phyloP scores from a whole-genome alignment of 139 green algal genomes.

The Micromonas pusilla region DNA sequence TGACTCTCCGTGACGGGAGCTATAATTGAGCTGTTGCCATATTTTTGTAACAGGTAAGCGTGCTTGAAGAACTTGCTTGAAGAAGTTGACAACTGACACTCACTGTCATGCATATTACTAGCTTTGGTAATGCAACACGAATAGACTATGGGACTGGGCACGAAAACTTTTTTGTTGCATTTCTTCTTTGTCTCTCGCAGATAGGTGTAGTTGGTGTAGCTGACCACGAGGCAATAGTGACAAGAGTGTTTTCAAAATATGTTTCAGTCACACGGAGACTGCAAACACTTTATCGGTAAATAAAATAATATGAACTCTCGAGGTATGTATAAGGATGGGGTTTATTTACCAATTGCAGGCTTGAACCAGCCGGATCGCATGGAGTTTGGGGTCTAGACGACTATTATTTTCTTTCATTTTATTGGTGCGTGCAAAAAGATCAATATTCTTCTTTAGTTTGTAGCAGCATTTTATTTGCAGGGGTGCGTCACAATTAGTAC shows the following conservation, averaged over 20 bases:
- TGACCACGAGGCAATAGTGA: background rate
- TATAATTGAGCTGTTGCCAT: constrained; percentile 1
- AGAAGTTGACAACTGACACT: background rate
- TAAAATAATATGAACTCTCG: too few relatives aligned
- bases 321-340: background rate
- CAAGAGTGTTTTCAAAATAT: background rate
- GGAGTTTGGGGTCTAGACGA: constrained; percentile 11
- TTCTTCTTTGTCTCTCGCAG: background rate
- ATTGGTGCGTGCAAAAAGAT: background rate
- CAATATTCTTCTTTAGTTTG: background rate
- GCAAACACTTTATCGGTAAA: background rate
- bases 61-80: too few relatives aligned
- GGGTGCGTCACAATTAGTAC: background rate
- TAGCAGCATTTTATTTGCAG: background rate
- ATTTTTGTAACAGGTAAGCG: constrained; percentile 3
- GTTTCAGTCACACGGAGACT: background rate
- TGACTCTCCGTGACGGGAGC: too few relatives aligned
- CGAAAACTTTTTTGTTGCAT: background rate
- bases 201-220: background rate
- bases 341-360: background rate
- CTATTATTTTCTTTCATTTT: constrained; percentile 10
- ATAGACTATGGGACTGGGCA: constrained; percentile 12
- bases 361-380: constrained; percentile 5
- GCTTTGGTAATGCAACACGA: background rate
- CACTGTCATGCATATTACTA: background rate